Conservation (phyloP, 2,329 filamentous ascomycete genomes). For the Coniosporium tulheliwenetii region DNA sequence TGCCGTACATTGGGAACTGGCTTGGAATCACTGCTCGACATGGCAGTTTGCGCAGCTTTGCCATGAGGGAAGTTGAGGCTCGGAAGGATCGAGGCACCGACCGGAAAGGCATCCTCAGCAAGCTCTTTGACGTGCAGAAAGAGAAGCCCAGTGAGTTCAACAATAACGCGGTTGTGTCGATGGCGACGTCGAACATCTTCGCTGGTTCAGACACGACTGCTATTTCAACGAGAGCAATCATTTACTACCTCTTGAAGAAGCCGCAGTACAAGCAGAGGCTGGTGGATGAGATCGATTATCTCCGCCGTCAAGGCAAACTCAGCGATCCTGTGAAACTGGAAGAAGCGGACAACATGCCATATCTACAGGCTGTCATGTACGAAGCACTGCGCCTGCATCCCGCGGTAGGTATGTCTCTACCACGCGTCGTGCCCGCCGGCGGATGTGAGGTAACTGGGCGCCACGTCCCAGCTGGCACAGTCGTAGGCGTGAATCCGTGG, state of each 20-base stretch:
- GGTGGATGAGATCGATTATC: constrained; percentile 17
- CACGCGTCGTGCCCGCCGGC: constrained; percentile 20
- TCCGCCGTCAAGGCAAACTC: constrained; percentile 9
- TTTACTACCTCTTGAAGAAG: constrained; percentile 22
- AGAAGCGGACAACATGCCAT: constrained; percentile 20
- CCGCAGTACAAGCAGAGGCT: constrained; percentile 13
- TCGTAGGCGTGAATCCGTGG: constrained; percentile 14
- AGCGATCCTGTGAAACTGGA: constrained; percentile 12
- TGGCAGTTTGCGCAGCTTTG: constrained; percentile 15
- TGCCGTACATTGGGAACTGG: constrained; percentile 20
- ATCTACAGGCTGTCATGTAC: constrained; percentile 27
- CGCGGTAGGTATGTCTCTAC: constrained; percentile 22
- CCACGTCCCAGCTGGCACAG: constrained; percentile 14
- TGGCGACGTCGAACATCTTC: constrained; percentile 22
- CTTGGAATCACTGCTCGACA: constrained; percentile 18
- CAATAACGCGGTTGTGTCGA: constrained; percentile 18
- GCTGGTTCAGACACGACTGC: constrained; percentile 29
- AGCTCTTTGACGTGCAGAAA: constrained; percentile 18
- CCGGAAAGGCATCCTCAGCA: constrained; percentile 21
- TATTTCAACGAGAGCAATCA: constrained; percentile 18
- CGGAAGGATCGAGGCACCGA: constrained; percentile 16
- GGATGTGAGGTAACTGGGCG: constrained; percentile 19
- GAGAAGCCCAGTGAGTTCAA: constrained; percentile 20
- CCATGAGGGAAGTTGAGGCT: constrained; percentile 12
- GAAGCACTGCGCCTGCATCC: constrained; percentile 27